Evolutionary conservation across 164 flowering plant genomes (phyloP).

Genomic region (Annona squamosa): DNA sequence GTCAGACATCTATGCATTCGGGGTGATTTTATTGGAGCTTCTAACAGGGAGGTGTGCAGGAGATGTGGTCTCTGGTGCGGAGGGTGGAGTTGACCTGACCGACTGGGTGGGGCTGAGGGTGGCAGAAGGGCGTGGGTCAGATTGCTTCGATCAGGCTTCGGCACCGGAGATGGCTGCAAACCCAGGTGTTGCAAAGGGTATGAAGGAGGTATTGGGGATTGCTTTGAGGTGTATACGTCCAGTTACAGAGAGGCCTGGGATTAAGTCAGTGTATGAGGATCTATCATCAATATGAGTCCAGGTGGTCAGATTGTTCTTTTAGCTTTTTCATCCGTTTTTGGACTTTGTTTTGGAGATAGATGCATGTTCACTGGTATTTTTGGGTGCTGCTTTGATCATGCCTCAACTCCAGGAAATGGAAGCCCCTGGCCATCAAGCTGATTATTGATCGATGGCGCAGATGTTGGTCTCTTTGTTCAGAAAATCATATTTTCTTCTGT

Average conservation of each 20-base stretch:
- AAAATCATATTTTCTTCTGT: neutral
- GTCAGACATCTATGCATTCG: conserved; percentile 95
- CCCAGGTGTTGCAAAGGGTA: conserved; percentile 57
- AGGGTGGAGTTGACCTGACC: conserved; percentile 69
- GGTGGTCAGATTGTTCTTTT: neutral
- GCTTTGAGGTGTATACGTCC: conserved; percentile 74
- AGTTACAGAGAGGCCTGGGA: conserved; percentile 86
- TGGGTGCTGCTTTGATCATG: neutral
- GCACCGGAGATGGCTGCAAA: conserved; percentile 35
- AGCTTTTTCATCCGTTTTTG: neutral
- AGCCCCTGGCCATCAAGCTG: neutral
- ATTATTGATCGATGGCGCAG: neutral
- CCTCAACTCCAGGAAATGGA: neutral
- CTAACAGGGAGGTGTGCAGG: conserved; percentile 89
- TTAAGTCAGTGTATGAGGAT: conserved; percentile 90
- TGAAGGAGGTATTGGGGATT: conserved; percentile 78
- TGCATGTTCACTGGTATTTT: neutral
- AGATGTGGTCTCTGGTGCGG: conserved; percentile 76
- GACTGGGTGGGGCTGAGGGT: conserved; percentile 80
- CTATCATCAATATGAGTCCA: conserved; percentile 68
- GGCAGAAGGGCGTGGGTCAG: conserved; percentile 67
- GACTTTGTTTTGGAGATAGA: neutral
- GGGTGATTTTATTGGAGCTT: conserved; percentile 77
- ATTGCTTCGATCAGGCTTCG: conserved; percentile 61
- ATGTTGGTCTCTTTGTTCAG: neutral